phyloP scores from a whole-genome alignment of 1,284 basidiomycete species.

The Singerocomus inundabilis region DNA sequence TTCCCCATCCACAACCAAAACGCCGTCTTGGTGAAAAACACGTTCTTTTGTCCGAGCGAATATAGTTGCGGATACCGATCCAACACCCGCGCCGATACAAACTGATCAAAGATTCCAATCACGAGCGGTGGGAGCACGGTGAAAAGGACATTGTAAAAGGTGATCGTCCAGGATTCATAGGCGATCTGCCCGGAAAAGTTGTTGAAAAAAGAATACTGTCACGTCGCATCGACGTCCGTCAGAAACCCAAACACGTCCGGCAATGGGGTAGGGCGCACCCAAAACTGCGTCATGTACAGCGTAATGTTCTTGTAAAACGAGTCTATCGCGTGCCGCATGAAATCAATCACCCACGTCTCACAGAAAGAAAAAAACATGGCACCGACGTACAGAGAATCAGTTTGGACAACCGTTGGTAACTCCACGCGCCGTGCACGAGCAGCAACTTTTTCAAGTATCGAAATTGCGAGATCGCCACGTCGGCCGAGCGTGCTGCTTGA shows the following conservation, averaged over 20 bases:
- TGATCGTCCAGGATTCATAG: constrained; percentile 98
- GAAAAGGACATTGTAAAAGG: constrained; percentile 91
- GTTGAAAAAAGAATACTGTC: constrained; percentile 95
- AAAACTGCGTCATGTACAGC: constrained; percentile 97
- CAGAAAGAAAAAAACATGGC: not conserved
- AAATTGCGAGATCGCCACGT: constrained; percentile 98
- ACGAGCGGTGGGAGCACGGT: constrained; percentile 95
- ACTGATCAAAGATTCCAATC: constrained; percentile 97
- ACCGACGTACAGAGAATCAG: constrained; percentile 81
- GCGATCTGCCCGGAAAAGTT: constrained; percentile 98
- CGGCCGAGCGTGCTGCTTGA: constrained; percentile 95
- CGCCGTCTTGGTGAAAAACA: constrained; percentile 86
- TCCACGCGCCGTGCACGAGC: constrained; percentile 98
- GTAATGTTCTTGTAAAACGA: constrained; percentile 98
- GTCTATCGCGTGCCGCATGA: too few species aligned
- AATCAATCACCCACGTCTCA: not conserved
- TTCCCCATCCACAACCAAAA: constrained; percentile 98
- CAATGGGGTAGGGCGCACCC: constrained; percentile 54
- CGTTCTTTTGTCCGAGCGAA: constrained; percentile 87
- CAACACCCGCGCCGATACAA: constrained; percentile 93
- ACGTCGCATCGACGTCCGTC: not conserved
- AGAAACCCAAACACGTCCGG: not conserved
- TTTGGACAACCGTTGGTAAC: constrained; percentile 93
- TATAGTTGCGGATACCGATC: constrained; percentile 98
- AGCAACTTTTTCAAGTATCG: constrained; percentile 94